Base-by-base conservation (phyloP, 2,329 filamentous ascomycete species). In the Aspergillus sp. region DNA sequence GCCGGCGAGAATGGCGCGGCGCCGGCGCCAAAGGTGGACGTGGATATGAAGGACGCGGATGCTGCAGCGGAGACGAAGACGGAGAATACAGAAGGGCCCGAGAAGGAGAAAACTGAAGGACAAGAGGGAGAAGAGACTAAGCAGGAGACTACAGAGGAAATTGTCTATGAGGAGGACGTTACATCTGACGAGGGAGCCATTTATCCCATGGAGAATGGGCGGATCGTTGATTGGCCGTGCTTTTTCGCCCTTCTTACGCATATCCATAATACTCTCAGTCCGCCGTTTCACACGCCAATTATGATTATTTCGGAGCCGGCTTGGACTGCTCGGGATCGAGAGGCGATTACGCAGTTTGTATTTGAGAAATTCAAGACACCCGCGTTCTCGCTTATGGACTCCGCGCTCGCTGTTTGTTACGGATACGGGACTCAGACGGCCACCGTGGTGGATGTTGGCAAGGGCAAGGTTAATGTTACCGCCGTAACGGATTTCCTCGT, bases 361-460 rank as follows among this genome's bases (percentile, higher is more conserved):
- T 98, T 98, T 62, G 93, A 98, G 70, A 94, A 93, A 71, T 95
- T 95, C 64, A 93, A 91, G 73, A 93, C 89, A 0, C 93, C 93
- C 0, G 90, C 88, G 0, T 86, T 98, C 45, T 90, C 86, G 59
- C 78, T 97, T 53, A 85, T 98, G 74, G 88, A 97, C 69, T 86
- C 89, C 58, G 90, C 88, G 3, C 73, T 94, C 42, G 90, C 93
- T 22, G 86, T 89, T 1, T 85, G 75, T 49, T 85, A 82, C 61
- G 83, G 93, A 48, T 97, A 94, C 62, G 90, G 89, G 9, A 79
- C 90, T 25, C 78, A 84, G 27, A 89, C 82, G 58, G 85, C 93
- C 60, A 93, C 89, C 0, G 81, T 98, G 17, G 78, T 98, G 20
- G 93, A 98, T 66, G 86, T 98, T 50, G 93, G 93, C 9, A 88